Conservation (phyloP, 2,329 filamentous ascomycete genomes). For the Clathrospora elynae region DNA sequence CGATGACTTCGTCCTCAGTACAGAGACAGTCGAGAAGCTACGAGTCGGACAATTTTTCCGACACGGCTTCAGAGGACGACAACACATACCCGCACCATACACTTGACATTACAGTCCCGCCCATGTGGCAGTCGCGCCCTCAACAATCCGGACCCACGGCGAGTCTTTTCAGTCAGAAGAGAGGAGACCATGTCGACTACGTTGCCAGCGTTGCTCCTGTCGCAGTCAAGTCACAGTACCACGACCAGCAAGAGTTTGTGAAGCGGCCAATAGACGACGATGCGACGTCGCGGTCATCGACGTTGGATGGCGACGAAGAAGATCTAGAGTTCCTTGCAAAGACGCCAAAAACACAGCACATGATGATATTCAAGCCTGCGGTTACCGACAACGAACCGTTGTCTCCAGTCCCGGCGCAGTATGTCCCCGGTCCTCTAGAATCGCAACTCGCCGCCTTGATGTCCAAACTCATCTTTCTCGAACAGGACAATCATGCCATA, state of each 20-base stretch:
- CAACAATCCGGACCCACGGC: slow-evolving; percentile 27
- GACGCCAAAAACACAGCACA: slow-evolving; percentile 31
- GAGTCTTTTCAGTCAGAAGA: slow-evolving; percentile 34
- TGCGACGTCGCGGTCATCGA: slow-evolving; percentile 40
- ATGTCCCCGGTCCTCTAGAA: slow-evolving; percentile 44
- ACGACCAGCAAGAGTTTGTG: slow-evolving; percentile 11
- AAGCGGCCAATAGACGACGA: slow-evolving; percentile 39
- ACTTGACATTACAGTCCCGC: slow-evolving; percentile 27
- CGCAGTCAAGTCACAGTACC: slow-evolving; percentile 22
- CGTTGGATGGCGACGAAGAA: slow-evolving; percentile 40
- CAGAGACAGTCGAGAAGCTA: slow-evolving; percentile 32
- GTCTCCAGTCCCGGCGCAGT: slow-evolving; percentile 27
- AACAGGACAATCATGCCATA: slow-evolving; percentile 40
- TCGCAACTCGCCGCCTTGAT: slow-evolving; percentile 46
- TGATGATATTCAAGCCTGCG: slow-evolving; percentile 13
- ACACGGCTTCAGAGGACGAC: slow-evolving; percentile 38
- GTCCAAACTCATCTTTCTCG: slow-evolving; percentile 47
- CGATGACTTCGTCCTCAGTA: slow-evolving; percentile 33
- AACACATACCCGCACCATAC: slow-evolving; percentile 17
- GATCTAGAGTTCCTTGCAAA: slow-evolving; percentile 40
- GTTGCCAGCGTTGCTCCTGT: slow-evolving; percentile 19
- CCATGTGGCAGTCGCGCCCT: slow-evolving; percentile 35
- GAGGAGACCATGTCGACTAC: slow-evolving; percentile 12
- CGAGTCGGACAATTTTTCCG: slow-evolving; percentile 42
- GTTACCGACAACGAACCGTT: slow-evolving; percentile 24